Evolutionary conservation across 208 protist genomes (phyloP), one percentile per base, ranked within the genome.

Genomic region (Crithidia brevicula): DNA sequence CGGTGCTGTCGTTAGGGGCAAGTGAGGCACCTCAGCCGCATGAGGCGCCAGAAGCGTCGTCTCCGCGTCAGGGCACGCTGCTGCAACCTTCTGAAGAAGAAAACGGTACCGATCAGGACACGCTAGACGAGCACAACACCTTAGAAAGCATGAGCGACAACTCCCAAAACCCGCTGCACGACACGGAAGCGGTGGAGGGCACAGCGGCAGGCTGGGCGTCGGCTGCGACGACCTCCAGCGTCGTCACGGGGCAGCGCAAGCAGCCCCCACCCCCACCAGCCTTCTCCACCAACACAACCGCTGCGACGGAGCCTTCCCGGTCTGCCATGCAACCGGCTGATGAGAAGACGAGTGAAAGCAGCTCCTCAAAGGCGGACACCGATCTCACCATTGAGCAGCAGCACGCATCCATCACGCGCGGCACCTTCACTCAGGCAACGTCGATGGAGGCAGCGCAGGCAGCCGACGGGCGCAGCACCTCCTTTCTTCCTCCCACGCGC

Each of bases 301-400:
- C 36, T 6, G 34, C 42, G 33, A 62, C 59, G 11, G 45, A 50
- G 10, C 54, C 56, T 2, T 52, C 50, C n/a, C 54, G 34, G 15
- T 72, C 49, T 4, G n/a, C 63, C 2, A 33, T 73, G 58, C 56
- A 51, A 34, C 40, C n/a, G 9, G 56, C 23, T 15, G 43, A 40
- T 23, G 30, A 33, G 10, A 33, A 57, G 10, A 30, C 67, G 5
- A 46, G 23, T 7, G 25, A 51, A 6, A 61, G 23, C 49, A 66
- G 43, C 22, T 22, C 11, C 13, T 62, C 51, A 16, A 38, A 27
- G 16, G 3, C 22, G 6, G 50, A 43, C 4, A 56, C 53, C 33
- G 62, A 70, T 5, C 15, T 51, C 31, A 66, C 70, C 15, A 36
- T 60, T 6, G 62, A 70, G 46, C 68, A 63, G 68, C 70, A 70